phyloP scores from a whole-genome alignment of 108 stramenopile species.

The Skeletonema grethae region DNA sequence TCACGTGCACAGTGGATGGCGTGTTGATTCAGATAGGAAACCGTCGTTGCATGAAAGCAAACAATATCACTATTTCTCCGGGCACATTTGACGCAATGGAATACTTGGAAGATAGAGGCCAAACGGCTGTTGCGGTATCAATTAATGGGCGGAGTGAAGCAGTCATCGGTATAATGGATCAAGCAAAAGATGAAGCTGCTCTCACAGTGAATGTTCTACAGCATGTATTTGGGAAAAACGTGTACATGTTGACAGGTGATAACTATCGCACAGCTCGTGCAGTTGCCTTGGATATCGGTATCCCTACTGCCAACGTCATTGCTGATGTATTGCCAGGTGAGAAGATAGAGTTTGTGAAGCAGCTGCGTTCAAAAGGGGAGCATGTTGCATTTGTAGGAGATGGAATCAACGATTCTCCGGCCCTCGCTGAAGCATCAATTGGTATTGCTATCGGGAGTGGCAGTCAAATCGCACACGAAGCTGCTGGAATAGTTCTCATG shows the following conservation, averaged over 20 bases:
- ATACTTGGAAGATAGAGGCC: conserved; percentile 68
- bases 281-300: conserved; percentile 70
- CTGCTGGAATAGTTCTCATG: conserved; percentile 86
- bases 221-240: conserved; percentile 53
- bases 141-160: conserved; percentile 70
- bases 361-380: conserved; percentile 68
- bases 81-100: conserved; percentile 63
- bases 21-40: conserved; percentile 75
- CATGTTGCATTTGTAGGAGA: conserved; percentile 91
- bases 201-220: conserved; percentile 63
- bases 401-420: conserved; percentile 72
- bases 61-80: conserved; percentile 45
- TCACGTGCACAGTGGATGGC: conserved; percentile 63
- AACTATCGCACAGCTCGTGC: conserved; percentile 70
- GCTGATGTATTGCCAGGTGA: conserved; percentile 88
- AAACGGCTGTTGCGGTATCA: conserved; percentile 86
- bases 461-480: conserved; percentile 86
- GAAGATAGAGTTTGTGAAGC: conserved; percentile 75
- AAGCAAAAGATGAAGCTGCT: conserved; percentile 69
- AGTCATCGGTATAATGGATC: conserved; percentile 77
- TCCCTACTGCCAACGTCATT: conserved; percentile 70
- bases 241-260: conserved; percentile 89
- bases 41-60: conserved; percentile 57
- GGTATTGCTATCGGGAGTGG: conserved; percentile 90
- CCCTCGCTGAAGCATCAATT: conserved; percentile 86